phyloP scores from a whole-genome alignment of 2,329 filamentous ascomycete genomes.

The Penicillium glabrum region DNA sequence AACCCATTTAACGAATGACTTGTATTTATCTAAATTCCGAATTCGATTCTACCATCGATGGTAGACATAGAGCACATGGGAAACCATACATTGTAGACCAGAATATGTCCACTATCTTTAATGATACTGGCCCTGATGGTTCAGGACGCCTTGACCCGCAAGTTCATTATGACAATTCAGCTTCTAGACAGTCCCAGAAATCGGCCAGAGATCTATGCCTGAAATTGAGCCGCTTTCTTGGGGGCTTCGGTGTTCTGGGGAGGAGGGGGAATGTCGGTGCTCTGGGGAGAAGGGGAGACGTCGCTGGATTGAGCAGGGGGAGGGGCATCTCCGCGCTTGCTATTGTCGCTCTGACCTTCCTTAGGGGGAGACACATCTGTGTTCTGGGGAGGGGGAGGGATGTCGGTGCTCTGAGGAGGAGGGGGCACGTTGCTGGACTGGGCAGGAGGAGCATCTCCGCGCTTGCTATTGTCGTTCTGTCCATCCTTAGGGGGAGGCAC shows the following conservation, averaged over 20 bases:
- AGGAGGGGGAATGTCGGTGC: background rate
- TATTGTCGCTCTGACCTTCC: background rate
- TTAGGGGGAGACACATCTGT: background rate
- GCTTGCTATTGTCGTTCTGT: too few relatives aligned
- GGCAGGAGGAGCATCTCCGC: too few relatives aligned
- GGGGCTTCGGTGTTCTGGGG: background rate
- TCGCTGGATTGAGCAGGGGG: background rate
- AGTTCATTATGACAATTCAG: background rate
- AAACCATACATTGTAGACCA: background rate
- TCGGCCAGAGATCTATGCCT: background rate
- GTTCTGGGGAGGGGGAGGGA: background rate
- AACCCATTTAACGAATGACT: background rate
- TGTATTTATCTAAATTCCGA: background rate
- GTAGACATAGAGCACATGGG: background rate
- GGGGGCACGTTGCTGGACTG: background rate
- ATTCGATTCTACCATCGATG: background rate
- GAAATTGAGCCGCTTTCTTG: background rate
- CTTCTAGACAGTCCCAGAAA: slow-evolving; percentile 2
- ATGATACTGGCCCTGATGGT: background rate
- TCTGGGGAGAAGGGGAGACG: background rate
- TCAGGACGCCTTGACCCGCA: background rate
- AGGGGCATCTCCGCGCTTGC: background rate
- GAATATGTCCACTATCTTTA: background rate
- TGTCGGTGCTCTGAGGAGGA: background rate
- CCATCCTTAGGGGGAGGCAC: background rate